These are phyloP conservation scores for Asterochloris sp. DNA, from an alignment of 139 green algal species.

Conservation along the genomic window DNA sequence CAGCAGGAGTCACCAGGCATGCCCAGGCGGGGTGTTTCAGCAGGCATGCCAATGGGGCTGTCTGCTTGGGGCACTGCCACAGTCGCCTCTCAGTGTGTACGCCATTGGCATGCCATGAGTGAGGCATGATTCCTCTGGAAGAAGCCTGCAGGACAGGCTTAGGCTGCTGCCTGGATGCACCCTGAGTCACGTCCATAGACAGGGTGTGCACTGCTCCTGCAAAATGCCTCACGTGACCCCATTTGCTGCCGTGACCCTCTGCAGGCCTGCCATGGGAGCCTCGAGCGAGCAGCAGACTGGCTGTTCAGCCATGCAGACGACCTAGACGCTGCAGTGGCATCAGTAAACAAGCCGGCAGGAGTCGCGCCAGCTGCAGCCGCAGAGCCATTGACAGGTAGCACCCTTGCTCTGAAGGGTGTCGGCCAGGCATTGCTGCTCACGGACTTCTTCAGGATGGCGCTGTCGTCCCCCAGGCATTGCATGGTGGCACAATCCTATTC, in stretches of 20 bases:
- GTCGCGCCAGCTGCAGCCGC: slow-evolving; percentile 11
- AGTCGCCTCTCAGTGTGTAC: no score
- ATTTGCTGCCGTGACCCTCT: neutral
- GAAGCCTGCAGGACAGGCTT: no score
- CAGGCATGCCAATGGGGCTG: no score
- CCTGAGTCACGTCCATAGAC: no score
- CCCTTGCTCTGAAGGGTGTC: neutral
- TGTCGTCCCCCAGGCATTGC: neutral
- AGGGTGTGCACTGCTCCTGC: no score
- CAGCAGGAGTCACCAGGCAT: no score
- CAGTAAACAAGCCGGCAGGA: neutral
- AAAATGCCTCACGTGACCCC: no score
- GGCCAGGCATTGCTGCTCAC: neutral
- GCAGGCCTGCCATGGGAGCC: slow-evolving; percentile 54
- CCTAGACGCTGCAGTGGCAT: slow-evolving; percentile 63
- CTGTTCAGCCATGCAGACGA: slow-evolving; percentile 89
- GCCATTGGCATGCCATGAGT: no score
- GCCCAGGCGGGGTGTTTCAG: no score
- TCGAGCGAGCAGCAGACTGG: slow-evolving; percentile 93
- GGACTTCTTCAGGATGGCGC: neutral
- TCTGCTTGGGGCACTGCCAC: no score
- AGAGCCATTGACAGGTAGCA: slow-evolving; percentile 3
- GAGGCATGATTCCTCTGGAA: no score
- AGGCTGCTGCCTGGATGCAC: no score
- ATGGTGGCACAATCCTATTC: neutral